Conservation (phyloP, 192 early-diverging fungal genomes). For the Gamsiella multidivaricata region DNA sequence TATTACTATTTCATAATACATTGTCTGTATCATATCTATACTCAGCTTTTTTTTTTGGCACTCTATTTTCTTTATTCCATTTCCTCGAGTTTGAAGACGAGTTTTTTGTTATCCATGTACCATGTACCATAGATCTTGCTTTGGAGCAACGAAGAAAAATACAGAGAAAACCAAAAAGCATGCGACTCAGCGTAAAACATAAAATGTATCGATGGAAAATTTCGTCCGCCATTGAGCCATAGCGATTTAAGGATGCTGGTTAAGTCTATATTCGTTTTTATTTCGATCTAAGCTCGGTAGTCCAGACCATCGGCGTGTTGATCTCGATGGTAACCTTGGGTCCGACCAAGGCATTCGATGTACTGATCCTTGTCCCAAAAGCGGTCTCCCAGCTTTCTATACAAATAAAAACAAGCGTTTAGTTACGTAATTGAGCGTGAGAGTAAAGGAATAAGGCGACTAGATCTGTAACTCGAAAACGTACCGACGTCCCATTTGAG, state of each 20-base stretch:
- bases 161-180: too few relatives aligned
- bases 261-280: too few relatives aligned
- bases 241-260: too few relatives aligned
- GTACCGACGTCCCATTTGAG: constrained; percentile 89
- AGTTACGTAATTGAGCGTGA: not conserved
- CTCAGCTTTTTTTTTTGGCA: too few relatives aligned
- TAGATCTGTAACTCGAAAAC: too few relatives aligned
- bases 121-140: constrained; percentile 6
- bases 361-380: constrained; percentile 86
- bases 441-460: not conserved
- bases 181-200: too few relatives aligned
- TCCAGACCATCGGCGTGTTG: constrained; percentile 83
- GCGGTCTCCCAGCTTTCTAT: constrained; percentile 55
- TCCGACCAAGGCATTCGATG: constrained; percentile 80
- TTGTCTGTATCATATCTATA: too few relatives aligned
- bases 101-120: constrained; percentile 9
- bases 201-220: too few relatives aligned
- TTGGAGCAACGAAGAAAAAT: too few relatives aligned
- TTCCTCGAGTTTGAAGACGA: not conserved
- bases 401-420: not conserved
- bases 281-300: constrained; percentile 69
- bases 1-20: too few relatives aligned
- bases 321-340: constrained; percentile 73
- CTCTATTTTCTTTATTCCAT: not conserved
- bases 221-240: too few relatives aligned